Conservation (phyloP, 768 basidiomycete genomes). For the Tulasnella sp. region DNA sequence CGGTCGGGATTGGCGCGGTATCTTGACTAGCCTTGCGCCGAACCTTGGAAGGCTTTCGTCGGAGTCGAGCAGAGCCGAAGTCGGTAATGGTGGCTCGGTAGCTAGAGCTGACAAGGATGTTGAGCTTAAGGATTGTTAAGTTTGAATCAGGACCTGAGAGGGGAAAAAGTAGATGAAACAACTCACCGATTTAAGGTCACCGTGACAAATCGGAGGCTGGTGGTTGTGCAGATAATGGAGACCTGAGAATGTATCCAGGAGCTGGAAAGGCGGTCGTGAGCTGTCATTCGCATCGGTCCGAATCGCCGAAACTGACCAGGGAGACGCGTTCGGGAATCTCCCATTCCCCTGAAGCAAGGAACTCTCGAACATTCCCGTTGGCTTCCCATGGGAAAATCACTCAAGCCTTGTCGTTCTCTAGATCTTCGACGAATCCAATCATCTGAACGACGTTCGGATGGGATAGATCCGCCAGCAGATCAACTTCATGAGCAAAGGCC, state of each 20-base stretch:
- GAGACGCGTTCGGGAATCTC: slow-evolving; percentile 1
- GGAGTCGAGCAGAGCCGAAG: background rate
- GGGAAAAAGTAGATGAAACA: background rate
- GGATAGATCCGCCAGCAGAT: background rate
- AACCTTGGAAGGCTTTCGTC: background rate
- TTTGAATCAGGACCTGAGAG: background rate
- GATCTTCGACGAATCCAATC: background rate
- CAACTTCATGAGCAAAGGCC: background rate
- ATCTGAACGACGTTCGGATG: background rate
- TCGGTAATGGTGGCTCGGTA: background rate
- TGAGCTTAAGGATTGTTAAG: background rate
- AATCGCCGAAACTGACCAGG: background rate
- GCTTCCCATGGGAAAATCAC: background rate
- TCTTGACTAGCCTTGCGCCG: background rate
- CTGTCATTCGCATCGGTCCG: background rate
- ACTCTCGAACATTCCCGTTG: slow-evolving; percentile 2
- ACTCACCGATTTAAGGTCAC: background rate
- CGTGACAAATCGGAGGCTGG: background rate
- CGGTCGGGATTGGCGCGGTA: background rate
- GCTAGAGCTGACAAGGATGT: background rate
- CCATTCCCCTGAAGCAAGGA: background rate
- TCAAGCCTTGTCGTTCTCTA: background rate
- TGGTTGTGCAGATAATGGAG: background rate
- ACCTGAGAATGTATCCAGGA: background rate
- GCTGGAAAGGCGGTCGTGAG: background rate